These are phyloP conservation scores for Coniferiporia sulphurascens DNA, from an alignment of 1,284 basidiomycete genomes.

Conservation along the genomic window DNA sequence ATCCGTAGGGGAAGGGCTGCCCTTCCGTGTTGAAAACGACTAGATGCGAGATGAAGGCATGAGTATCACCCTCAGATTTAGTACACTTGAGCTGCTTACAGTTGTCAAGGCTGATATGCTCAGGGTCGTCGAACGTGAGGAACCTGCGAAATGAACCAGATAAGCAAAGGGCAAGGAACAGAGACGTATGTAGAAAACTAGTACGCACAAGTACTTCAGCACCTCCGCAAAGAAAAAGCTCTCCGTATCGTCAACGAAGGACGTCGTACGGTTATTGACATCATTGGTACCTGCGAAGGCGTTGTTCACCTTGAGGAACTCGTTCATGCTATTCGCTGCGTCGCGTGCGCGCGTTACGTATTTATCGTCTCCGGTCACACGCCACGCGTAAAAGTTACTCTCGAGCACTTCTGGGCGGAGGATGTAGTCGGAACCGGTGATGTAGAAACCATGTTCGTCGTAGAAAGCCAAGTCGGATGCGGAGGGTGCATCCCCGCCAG, in stretches of 20 bases:
- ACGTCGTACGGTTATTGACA: slow-evolving; percentile 34
- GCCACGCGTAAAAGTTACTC: slow-evolving; percentile 74
- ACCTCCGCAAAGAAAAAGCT: slow-evolving; percentile 80
- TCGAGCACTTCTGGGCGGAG: slow-evolving; percentile 71
- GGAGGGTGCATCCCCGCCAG: slow-evolving; percentile 37
- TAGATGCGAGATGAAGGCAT: slow-evolving; percentile 21
- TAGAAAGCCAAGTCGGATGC: slow-evolving; percentile 44
- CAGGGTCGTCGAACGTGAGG: slow-evolving; percentile 69
- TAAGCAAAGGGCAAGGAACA: not conserved
- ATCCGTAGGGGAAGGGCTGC: slow-evolving; percentile 45
- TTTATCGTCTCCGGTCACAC: slow-evolving; percentile 55
- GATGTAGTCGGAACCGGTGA: slow-evolving; percentile 42
- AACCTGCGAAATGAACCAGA: slow-evolving; percentile 35
- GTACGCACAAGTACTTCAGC: slow-evolving; percentile 63
- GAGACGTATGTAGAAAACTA: not conserved
- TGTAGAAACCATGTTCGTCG: slow-evolving; percentile 61
- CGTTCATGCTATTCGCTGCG: slow-evolving; percentile 41
- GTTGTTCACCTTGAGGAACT: slow-evolving; percentile 20
- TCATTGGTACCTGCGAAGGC: slow-evolving; percentile 35
- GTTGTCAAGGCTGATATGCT: slow-evolving; percentile 57
- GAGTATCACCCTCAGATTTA: slow-evolving; percentile 2
- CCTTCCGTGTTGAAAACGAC: slow-evolving; percentile 72
- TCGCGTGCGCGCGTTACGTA: slow-evolving; percentile 44
- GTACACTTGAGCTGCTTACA: slow-evolving; percentile 37
- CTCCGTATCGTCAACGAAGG: slow-evolving; percentile 54